phyloP scores from a whole-genome alignment of 495 filamentous ascomycete species.

The Clavariopsis aquatica region DNA sequence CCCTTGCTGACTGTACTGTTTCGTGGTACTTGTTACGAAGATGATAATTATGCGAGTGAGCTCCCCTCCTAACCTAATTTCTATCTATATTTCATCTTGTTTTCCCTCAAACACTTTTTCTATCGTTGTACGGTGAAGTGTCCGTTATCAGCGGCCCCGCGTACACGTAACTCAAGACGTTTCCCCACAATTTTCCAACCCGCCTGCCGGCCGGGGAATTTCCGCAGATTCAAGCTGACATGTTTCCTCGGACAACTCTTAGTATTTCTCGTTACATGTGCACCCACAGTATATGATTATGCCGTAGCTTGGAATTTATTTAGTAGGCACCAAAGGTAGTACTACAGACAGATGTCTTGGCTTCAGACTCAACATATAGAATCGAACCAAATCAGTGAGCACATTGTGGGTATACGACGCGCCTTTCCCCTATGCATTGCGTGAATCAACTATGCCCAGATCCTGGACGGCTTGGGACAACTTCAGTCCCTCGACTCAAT shows the following conservation, averaged over 20 bases:
- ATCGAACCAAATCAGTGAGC: not conserved
- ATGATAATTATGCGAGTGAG: not conserved
- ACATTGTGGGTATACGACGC: not conserved
- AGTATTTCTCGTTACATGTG: no score
- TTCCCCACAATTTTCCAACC: not conserved
- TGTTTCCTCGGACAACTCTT: no score
- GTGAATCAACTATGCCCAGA: not conserved
- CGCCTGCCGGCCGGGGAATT: not conserved
- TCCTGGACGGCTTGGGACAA: not conserved
- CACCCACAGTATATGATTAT: no score
- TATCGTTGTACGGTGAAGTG: not conserved
- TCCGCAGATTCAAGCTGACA: not conserved
- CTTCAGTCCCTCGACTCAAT: conserved; percentile 43
- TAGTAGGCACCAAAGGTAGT: not conserved
- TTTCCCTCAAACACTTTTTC: no score
- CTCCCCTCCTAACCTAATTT: not conserved
- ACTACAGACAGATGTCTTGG: not conserved
- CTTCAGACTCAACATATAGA: not conserved
- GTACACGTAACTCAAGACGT: not conserved
- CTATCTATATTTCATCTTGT: not conserved
- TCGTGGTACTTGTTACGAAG: not conserved
- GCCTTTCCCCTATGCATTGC: not conserved
- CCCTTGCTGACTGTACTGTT: not conserved
- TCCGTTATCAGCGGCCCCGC: not conserved
- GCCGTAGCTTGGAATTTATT: not conserved